phyloP scores from a whole-genome alignment of 768 basidiomycete species.

The Suillus clintonianus region DNA sequence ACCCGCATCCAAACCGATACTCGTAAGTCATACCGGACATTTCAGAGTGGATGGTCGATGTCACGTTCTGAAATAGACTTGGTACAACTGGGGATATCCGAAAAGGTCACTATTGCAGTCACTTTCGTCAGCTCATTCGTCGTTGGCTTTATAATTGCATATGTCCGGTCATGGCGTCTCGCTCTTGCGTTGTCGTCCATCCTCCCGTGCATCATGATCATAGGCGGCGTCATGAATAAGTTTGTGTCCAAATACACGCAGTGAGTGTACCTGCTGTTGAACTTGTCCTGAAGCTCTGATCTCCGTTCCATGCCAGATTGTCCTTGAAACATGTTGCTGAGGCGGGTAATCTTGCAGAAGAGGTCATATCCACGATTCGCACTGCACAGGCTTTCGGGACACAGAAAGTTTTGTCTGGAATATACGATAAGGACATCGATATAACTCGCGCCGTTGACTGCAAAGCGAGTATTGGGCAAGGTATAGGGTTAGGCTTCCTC shows the following conservation, averaged over 20 bases:
- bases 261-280: background rate
- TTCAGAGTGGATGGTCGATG: background rate
- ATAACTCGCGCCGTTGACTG: conserved; percentile 35
- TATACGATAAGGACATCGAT: conserved; percentile 47
- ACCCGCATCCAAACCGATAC: conserved; percentile 42
- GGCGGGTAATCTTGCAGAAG: conserved; percentile 57
- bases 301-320: conserved; percentile 16
- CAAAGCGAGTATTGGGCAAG: conserved; percentile 36
- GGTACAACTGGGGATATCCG: conserved; percentile 54
- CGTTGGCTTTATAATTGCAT: conserved; percentile 50
- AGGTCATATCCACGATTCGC: conserved; percentile 57
- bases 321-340: conserved; percentile 47
- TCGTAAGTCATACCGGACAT: conserved; percentile 13
- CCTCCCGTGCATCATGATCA: conserved; percentile 49
- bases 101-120: conserved; percentile 47
- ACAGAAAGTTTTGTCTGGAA: conserved; percentile 39
- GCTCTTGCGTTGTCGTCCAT: conserved; percentile 51
- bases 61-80: conserved; percentile 26
- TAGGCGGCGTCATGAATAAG: conserved; percentile 41
- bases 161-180: conserved; percentile 44
- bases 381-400: conserved; percentile 61
- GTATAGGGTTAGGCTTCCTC: conserved; percentile 43
- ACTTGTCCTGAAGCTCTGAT: background rate
- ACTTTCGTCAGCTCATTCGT: conserved; percentile 45
- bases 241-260: conserved; percentile 35